A percentile compares a stretch with the other conserved stretches of the same genome.
These are phyloP conservation scores for Tubosaeta brunneosetosa DNA, from an alignment of 768 basidiomycete species.

Conservation along the genomic window DNA sequence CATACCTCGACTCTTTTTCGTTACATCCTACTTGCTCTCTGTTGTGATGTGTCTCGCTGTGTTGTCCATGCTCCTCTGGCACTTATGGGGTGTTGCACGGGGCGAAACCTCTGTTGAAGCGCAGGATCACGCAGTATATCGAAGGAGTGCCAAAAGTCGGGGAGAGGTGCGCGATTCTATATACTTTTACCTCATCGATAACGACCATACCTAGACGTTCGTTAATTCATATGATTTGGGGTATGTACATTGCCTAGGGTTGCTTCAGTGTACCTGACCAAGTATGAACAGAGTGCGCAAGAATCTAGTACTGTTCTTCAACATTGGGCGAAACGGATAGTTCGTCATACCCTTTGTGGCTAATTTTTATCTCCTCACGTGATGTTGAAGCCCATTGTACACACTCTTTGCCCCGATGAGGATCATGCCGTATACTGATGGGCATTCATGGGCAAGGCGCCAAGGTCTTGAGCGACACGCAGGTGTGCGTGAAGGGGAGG, in stretches of 20 bases:
- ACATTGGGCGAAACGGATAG: conserved; percentile 77
- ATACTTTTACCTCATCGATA: not conserved
- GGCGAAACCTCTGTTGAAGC: conserved; percentile 90
- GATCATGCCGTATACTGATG: conserved; percentile 79
- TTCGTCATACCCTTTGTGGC: conserved; percentile 39
- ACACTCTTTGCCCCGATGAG: conserved; percentile 83
- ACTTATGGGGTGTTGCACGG: conserved; percentile 61
- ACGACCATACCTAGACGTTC: conserved; percentile 48
- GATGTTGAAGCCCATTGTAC: conserved; percentile 52
- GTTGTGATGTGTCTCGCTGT: conserved; percentile 74
- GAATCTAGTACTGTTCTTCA: conserved; percentile 86
- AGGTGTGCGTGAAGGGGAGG: conserved; percentile 71
- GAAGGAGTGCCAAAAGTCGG: conserved; percentile 58
- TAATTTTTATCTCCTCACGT: not conserved
- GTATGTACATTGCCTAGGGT: conserved; percentile 32
- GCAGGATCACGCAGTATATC: conserved; percentile 81
- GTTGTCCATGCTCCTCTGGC: conserved; percentile 65
- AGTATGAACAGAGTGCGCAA: conserved; percentile 34
- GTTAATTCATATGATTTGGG: conserved; percentile 92
- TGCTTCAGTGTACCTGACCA: not conserved
- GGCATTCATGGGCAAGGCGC: conserved; percentile 71
- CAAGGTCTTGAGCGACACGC: conserved; percentile 57
- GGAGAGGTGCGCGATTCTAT: conserved; percentile 52
- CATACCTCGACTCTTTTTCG: conserved; percentile 65
- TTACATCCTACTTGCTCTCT: conserved; percentile 72